Evolutionary conservation across 768 basidiomycete genomes (phyloP).

Genomic region (Termitomyces sp.): DNA sequence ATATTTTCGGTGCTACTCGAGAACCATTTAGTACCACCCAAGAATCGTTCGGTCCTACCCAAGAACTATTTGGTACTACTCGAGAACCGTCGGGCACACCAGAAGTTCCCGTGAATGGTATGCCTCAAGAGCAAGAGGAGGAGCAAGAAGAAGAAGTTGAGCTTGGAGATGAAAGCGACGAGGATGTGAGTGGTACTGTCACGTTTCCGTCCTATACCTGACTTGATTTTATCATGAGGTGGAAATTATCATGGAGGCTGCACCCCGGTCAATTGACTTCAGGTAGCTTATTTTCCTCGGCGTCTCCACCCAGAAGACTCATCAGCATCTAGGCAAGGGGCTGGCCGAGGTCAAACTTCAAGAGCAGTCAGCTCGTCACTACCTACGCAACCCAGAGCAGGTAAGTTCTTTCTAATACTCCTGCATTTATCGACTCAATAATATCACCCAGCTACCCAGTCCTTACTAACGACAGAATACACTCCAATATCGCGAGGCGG

Average conservation of each 20-base stretch:
- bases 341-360: slow-evolving; percentile 23
- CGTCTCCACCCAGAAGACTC: background rate
- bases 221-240: slow-evolving; percentile 50
- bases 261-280: slow-evolving; percentile 68
- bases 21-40: no score
- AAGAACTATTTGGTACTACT: slow-evolving; percentile 1
- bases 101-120: slow-evolving; percentile 28
- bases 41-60: no score
- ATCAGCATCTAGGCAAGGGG: slow-evolving; percentile 25
- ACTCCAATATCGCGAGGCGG: slow-evolving; percentile 64
- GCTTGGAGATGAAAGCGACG: slow-evolving; percentile 36
- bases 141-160: slow-evolving; percentile 29
- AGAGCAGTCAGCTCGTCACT: slow-evolving; percentile 25
- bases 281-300: slow-evolving; percentile 35
- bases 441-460: slow-evolving; percentile 31
- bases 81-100: slow-evolving; percentile 14
- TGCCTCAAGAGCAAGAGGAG: slow-evolving; percentile 8
- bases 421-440: background rate
- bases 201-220: background rate
- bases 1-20: slow-evolving; percentile 2
- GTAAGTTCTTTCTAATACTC: slow-evolving; percentile 10
- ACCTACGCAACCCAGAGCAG: slow-evolving; percentile 29
- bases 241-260: slow-evolving; percentile 87
- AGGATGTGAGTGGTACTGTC: slow-evolving; percentile 26
- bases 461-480: slow-evolving; percentile 77